Evolutionary conservation across 257 asterid species (phyloP), one percentile per base, ranked within the genome.

Genomic region (Paraleonurus japonicus): DNA sequence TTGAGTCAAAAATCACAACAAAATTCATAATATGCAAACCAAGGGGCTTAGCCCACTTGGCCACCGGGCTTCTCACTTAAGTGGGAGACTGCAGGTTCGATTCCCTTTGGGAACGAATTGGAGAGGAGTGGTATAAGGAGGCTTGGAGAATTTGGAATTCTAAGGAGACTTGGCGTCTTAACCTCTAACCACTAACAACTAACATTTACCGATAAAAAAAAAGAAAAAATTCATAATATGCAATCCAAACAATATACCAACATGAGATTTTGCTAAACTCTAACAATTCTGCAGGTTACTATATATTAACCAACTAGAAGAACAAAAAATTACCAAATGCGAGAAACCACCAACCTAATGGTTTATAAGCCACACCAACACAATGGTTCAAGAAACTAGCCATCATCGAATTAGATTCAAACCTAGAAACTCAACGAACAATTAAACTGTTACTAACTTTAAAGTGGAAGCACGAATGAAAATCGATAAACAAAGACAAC

Each of bases 401-500:
- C 15, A 19, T n/a, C 15, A 47, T 20, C 43, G 11, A n/a, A 32
- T 7, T 67, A 27, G 22, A 48, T 39, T 15, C 7, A 37, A 60
- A 28, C 54, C 39, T 23, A 45, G 41, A 37, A 61, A 24, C 50
- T 50, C 57, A 61, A 57, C 43, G 69, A 28, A 66, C 63, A 20
- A 39, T 24, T 53, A 50, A 23, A 1, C 33, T 16, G 19, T 3
- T 11, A 13, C 22, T 57, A 57, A 2, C 22, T 3, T 22, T 11
- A 10, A 3, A 64, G 16, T n/a, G 45, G 60, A 64, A 57, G 54
- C 69, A 26, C 4, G 27, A 64, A 16, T 3, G n/a, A 63, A 24
- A 30, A 27, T 16, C 11, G 7, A 23, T 13, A 22, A 63, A 16
- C 57, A 39, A 51, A 19, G 23, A 22, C 16, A 47, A 10, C 13